Evolutionary conservation across 768 basidiomycete genomes (phyloP).

Genomic region (Cyclocybe aegerita): DNA sequence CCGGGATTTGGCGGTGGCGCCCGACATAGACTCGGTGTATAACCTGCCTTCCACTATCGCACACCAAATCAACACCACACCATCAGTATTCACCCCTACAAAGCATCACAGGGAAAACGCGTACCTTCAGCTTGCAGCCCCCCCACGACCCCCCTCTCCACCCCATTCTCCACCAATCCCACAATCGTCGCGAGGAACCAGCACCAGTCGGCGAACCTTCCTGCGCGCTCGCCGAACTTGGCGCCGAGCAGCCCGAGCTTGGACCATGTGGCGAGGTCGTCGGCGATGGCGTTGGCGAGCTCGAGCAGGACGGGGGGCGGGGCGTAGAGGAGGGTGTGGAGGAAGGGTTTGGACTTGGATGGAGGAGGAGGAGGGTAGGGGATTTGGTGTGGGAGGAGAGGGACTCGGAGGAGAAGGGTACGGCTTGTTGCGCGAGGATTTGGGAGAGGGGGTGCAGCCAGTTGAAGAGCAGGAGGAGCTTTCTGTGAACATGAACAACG

Average conservation of each 20-base stretch:
- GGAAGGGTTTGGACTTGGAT: conserved; percentile 64
- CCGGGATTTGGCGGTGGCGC: conserved; percentile 66
- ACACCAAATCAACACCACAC: conserved; percentile 3
- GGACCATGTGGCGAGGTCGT: conserved; percentile 79
- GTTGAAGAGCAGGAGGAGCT: conserved; percentile 79
- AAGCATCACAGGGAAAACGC: conserved; percentile 4
- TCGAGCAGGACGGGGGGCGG: conserved; percentile 83
- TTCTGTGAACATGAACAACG: no score
- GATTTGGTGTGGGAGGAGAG: conserved; percentile 34
- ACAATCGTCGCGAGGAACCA: conserved; percentile 82
- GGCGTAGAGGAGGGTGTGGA: conserved; percentile 75
- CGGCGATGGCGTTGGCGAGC: conserved; percentile 69
- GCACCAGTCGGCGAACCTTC: conserved; percentile 80
- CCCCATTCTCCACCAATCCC: conserved; percentile 79
- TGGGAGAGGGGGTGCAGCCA: conserved; percentile 77
- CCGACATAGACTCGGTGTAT: conserved; percentile 69
- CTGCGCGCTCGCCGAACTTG: conserved; percentile 66
- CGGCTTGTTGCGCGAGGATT: conserved; percentile 68
- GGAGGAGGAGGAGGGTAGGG: conserved; percentile 65
- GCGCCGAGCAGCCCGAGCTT: conserved; percentile 68
- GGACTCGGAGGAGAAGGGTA: conserved; percentile 55
- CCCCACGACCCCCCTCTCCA: conserved; percentile 72
- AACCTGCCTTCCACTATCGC: conserved; percentile 68
- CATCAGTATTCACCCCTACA: background rate
- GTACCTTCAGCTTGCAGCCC: conserved; percentile 64